Base-by-base conservation (phyloP, 2,329 filamentous ascomycete species). In the Phialocephala subalpina region DNA sequence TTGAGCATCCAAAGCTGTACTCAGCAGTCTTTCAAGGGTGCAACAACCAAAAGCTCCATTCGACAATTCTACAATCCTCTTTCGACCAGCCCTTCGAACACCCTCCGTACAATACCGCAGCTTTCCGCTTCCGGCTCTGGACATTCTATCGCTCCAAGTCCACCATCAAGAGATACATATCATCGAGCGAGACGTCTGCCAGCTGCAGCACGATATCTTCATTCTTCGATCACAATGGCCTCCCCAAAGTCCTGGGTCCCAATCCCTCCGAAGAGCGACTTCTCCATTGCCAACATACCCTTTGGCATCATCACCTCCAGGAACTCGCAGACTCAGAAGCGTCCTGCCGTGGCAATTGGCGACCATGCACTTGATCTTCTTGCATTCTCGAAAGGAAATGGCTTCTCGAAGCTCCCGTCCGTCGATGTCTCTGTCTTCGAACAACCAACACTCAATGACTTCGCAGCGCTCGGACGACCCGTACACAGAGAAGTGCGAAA, bases 231-330 rank as follows among this genome's bases (percentile, higher is more conserved):
- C 45, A 71, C 52, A 40, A 77, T 77, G 75, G 67, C 74, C 25
- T 69, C 75, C 36, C 69, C 71, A 47, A 72, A 70, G 53, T 76
- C 74, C 56, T 77, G 76, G 76, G 65, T 77, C 11, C 47, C 69
- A 9, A 74, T 77, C 25, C 73, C 75, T 1, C 27, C 69, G 6
- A 47, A 73, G 53, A 73, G 72, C 55, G 68, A 77, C 73, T 94
- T 94, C 79, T 92, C 91, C 14, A 81, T 93, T 58, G 84, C 87
- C 70, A 94, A 94, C 76, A 87, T 94, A 61, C 91, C 91, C 1
- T 93, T 94, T 73, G 91, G 91, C 67, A 88, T 94, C 78, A 90
- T 93, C 72, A 87, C 85, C 86, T 11, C 72, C 80, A 20, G 67
- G 65, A 56, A 76, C 63, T 78, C 80, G 2, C 79, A 80, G 40